phyloP scores from a whole-genome alignment of 495 filamentous ascomycete genomes.

The Thermochaetoides thermophila region DNA sequence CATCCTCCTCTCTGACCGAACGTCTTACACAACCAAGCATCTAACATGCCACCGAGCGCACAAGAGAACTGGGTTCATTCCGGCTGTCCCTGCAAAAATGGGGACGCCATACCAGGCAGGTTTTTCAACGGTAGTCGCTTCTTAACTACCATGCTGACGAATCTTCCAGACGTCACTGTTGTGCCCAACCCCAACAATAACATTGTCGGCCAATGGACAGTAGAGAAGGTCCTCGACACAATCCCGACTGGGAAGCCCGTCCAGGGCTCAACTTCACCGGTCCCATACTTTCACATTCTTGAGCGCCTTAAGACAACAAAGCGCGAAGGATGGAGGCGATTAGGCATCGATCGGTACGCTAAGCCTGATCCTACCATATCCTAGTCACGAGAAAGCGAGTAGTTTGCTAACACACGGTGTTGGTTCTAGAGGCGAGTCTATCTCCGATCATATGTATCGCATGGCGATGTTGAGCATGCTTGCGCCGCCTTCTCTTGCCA shows the following conservation, averaged over 20 bases:
- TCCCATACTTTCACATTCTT: conserved; percentile 87
- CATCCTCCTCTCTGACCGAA: too few relatives aligned
- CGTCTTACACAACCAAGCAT: too few relatives aligned
- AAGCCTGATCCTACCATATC: conserved; percentile 3
- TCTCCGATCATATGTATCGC: conserved; percentile 98
- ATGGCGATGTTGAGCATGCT: conserved; percentile 96
- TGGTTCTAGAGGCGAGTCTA: conserved; percentile 55
- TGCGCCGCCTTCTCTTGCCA: conserved; percentile 59
- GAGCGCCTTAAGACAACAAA: conserved; percentile 89
- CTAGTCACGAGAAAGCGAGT: too few relatives aligned
- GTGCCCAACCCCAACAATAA: conserved; percentile 23
- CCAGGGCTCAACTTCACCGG: conserved; percentile 51
- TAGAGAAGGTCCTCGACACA: conserved; percentile 33
- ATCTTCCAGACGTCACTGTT: conserved; percentile 14
- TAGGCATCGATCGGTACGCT: conserved; percentile 48
- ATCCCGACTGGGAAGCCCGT: conserved; percentile 33
- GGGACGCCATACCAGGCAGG: too few relatives aligned
- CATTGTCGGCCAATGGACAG: conserved; percentile 29
- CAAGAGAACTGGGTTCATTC: too few relatives aligned
- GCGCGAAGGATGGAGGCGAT: conserved; percentile 88
- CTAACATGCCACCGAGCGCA: too few relatives aligned
- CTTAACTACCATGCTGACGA: too few relatives aligned
- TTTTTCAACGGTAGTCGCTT: too few relatives aligned
- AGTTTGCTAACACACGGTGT: too few relatives aligned
- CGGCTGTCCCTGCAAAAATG: too few relatives aligned